phyloP scores from a whole-genome alignment of 2,329 filamentous ascomycete species.

The Myriosclerotinia duriaeana region DNA sequence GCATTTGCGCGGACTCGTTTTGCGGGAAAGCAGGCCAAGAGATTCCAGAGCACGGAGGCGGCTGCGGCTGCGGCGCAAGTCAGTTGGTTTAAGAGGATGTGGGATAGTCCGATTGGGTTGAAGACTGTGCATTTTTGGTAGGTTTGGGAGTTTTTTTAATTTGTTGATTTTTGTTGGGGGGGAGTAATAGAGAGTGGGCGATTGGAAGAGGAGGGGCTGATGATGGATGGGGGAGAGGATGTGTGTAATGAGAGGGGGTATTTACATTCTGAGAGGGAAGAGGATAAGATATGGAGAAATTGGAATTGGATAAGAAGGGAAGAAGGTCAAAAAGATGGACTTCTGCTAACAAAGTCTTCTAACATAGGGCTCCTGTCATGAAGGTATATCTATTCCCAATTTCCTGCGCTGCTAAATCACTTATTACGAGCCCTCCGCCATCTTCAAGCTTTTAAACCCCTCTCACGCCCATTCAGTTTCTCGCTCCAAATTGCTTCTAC shows the following conservation, averaged over 20 bases:
- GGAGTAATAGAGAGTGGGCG: neutral
- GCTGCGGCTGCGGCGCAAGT: conserved; percentile 46
- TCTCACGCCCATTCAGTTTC: neutral
- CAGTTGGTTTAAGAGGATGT: conserved; percentile 73
- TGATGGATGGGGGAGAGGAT: too few relatives aligned
- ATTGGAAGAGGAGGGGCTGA: too few relatives aligned
- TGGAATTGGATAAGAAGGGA: neutral
- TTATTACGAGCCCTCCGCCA: neutral
- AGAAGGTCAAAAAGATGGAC: neutral
- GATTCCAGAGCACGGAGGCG: conserved; percentile 60
- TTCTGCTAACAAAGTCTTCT: neutral
- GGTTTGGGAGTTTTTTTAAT: conserved; percentile 32
- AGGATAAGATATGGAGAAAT: too few relatives aligned
- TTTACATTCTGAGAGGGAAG: neutral
- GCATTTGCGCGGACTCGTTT: conserved; percentile 15
- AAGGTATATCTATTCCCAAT: conserved; percentile 53
- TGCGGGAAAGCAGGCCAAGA: conserved; percentile 47
- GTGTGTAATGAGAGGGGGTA: neutral
- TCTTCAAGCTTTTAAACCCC: neutral
- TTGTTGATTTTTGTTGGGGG: neutral
- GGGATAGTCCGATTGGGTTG: conserved; percentile 76
- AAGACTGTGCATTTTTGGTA: conserved; percentile 99
- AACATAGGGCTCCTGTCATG: conserved; percentile 83
- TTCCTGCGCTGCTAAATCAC: too few relatives aligned
- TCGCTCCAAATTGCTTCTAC: neutral